Evolutionary conservation across 495 filamentous ascomycete species (phyloP).

Genomic region (Aspergillus conjunctus): DNA sequence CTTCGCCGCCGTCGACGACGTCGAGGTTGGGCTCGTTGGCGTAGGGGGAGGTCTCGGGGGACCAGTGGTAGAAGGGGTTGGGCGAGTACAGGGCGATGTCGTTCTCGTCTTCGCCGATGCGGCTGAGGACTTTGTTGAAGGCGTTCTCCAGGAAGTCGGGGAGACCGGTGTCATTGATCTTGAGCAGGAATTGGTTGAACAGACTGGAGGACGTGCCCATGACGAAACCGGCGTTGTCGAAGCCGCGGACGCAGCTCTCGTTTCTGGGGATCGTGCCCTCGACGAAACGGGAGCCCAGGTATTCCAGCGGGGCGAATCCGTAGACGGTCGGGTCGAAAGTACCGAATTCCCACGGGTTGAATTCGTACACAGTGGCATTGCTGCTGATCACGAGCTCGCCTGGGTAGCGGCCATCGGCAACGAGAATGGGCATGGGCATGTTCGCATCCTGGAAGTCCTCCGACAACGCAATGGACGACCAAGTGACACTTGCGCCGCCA

Average conservation of each 20-base stretch:
- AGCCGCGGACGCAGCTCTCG: conserved; percentile 72
- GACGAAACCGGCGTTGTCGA: conserved; percentile 82
- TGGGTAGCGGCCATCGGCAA: conserved; percentile 73
- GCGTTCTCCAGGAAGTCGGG: conserved; percentile 56
- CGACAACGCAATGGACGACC: conserved; percentile 77
- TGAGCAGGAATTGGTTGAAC: conserved; percentile 77
- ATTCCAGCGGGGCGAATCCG: conserved; percentile 74
- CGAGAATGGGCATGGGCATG: conserved; percentile 80
- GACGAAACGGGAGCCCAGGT: conserved; percentile 79
- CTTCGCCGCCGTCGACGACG: conserved; percentile 85
- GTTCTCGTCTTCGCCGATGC: conserved; percentile 58
- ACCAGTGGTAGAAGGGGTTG: conserved; percentile 82
- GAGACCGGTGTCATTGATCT: conserved; percentile 55
- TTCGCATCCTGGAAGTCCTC: conserved; percentile 67
- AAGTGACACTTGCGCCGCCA: conserved; percentile 81
- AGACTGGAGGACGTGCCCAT: conserved; percentile 91
- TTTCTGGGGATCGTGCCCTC: conserved; percentile 59
- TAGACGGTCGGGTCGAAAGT: conserved; percentile 79
- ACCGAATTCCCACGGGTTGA: conserved; percentile 88
- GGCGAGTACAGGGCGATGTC: conserved; percentile 83
- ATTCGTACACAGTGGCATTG: conserved; percentile 83
- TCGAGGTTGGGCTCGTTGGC: conserved; percentile 60
- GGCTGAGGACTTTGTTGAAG: conserved; percentile 54
- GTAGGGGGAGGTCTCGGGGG: conserved; percentile 62
- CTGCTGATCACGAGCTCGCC: conserved; percentile 63